These are phyloP conservation scores for Phytophthora kernoviae DNA, from an alignment of 352 stramenopile genomes.

Conservation along the genomic window DNA sequence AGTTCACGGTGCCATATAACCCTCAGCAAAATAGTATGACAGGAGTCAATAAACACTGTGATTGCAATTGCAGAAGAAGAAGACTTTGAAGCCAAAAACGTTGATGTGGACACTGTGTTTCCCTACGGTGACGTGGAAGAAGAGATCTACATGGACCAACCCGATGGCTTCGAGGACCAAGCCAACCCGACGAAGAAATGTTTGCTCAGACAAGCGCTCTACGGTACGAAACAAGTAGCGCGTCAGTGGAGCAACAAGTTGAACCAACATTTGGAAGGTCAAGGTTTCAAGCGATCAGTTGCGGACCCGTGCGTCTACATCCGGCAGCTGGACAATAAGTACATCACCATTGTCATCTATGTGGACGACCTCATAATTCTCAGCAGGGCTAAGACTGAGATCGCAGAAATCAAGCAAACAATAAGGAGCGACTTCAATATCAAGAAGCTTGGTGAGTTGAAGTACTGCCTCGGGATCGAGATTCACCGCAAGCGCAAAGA, in stretches of 20 bases:
- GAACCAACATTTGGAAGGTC: conserved; percentile 3
- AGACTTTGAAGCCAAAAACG: conserved; percentile 26
- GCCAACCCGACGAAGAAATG: conserved; percentile 2
- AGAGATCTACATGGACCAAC: conserved; percentile 29
- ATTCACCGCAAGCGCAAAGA: background rate
- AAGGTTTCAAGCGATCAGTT: conserved; percentile 2
- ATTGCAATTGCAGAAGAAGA: conserved; percentile 4
- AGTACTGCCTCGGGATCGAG: background rate
- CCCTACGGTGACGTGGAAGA: conserved; percentile 26
- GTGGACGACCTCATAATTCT: background rate
- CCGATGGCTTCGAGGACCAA: conserved; percentile 15
- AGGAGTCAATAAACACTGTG: background rate
- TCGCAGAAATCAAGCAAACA: background rate
- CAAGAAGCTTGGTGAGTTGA: background rate
- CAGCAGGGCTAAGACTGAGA: background rate
- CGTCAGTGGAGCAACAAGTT: conserved; percentile 9
- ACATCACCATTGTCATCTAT: conserved; percentile 3
- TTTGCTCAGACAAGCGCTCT: background rate
- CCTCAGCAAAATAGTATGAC: background rate
- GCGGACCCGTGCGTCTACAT: conserved; percentile 11
- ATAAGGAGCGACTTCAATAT: background rate
- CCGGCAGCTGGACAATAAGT: background rate
- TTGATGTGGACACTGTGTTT: conserved; percentile 32
- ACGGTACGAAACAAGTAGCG: conserved; percentile 9
- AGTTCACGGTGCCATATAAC: background rate